Conservation (phyloP, 2,329 filamentous ascomycete genomes). For the Arachnopeziza araneosa region DNA sequence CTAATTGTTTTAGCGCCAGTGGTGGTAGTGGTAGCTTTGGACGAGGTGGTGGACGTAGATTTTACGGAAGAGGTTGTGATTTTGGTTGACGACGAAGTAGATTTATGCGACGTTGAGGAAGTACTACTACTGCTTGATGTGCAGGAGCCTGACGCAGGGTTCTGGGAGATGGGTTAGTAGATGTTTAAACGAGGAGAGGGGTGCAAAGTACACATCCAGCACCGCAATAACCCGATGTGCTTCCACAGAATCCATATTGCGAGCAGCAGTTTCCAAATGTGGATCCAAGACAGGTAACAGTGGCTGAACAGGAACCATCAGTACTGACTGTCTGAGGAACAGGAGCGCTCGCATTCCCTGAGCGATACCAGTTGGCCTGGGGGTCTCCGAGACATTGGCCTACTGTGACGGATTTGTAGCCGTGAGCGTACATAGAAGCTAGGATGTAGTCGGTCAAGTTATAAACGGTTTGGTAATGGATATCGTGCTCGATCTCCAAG, state of each 20-base stretch:
- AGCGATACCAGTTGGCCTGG: conserved; percentile 38
- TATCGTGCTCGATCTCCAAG: conserved; percentile 45
- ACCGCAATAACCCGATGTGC: neutral
- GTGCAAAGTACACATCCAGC: neutral
- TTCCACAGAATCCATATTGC: conserved; percentile 29
- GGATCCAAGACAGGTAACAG: conserved; percentile 22
- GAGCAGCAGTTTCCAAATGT: conserved; percentile 28
- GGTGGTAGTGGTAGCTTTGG: neutral
- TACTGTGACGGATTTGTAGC: conserved; percentile 38
- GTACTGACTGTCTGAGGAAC: neutral
- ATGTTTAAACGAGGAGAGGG: too few species aligned
- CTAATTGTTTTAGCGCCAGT: neutral
- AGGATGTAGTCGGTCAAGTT: conserved; percentile 34
- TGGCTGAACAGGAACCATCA: conserved; percentile 18
- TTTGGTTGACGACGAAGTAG: too few species aligned
- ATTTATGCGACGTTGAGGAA: too few species aligned
- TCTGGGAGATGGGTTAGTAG: too few species aligned
- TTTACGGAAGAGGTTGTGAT: neutral
- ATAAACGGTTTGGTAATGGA: conserved; percentile 33
- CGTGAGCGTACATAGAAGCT: conserved; percentile 31
- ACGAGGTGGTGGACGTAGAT: neutral
- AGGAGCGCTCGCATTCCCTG: conserved; percentile 7
- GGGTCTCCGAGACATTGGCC: conserved; percentile 43
- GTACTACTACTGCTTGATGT: neutral
- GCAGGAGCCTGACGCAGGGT: neutral